Base-by-base conservation (phyloP, 352 stramenopile species). In the Phytophthora constricta region DNA sequence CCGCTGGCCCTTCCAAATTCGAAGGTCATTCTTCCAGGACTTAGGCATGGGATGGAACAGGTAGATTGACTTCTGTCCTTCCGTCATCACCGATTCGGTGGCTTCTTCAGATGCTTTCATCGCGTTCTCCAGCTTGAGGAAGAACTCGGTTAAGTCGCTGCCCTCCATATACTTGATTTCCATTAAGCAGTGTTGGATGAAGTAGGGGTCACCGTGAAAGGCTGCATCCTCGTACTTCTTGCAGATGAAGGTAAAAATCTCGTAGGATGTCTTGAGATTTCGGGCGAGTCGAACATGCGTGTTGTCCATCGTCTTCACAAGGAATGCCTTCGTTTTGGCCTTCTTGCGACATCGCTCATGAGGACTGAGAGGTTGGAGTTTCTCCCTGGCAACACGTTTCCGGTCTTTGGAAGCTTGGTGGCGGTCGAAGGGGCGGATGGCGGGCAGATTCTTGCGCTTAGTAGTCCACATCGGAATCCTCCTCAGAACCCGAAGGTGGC, bases 1-100 rank as follows among this genome's bases (percentile, higher is more conserved):
- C 56, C 45, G 56, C 33, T 84, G 34, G 67, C 96, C 54, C 57
- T 77, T 33, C 76, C 87, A 20, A 75, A 96, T 60, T 71, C 56
- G 31, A 31, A 65, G 34, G 26, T 65, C 47, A 13, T 65, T 28
- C 22, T 64, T 64, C 57, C 57, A 64, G 2, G 57, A 49, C 14
- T 49, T 28, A 8, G 43, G 33, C 46, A 64, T 51, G 28, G 57
- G 26, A 26, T 57, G 45, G n/a, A 64, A 57, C 19, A 64, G 31
- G 34, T 64, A 64, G 0, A 64, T 26, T 1, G 57, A 57, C 17
- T 52, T 42, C 20, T 52, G 39, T 19, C 9, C 48, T 25, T 58
- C 58, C 16, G 46, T 56, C 7, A 58, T 41, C 19, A 52, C 46
- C 3, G 45, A 65, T 20, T 58, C 45, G 17, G 47, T 65, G 17